Evolutionary conservation across 2,329 filamentous ascomycete species (phyloP), one percentile per base, ranked within the genome.

Genomic region (Rachicladosporium sp.): DNA sequence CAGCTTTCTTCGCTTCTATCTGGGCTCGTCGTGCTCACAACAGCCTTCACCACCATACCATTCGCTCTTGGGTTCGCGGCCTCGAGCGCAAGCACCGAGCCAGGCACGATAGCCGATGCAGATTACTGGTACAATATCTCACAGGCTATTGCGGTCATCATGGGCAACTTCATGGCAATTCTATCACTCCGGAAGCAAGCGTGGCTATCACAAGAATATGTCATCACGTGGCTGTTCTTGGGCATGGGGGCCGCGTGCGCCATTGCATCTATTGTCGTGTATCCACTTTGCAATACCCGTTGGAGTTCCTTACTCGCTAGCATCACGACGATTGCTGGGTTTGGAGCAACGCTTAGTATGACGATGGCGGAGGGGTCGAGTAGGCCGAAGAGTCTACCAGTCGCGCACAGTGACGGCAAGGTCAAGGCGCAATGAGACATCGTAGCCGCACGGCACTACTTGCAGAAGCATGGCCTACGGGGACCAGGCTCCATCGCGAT

Each of bases 41-140:
- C 21, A 15, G 21, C 21, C 32, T 11, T 11, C 13, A 15, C 32
- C 10, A 8, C 21, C 32, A 15, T 34, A 2, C 32, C 32, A 13
- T 34, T 34, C 6, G 32, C 21, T 15, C 13, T 13, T 2, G 32
- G 32, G 10, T 34, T 34, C 11, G 32, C 32, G 12, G 13, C 12
- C 29, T 29, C 15, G 5, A 29, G 9, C 10, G 30, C 10, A n/a
- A 10, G 9, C 21, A 13, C 15, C 19, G 19, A 10, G 30, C 13
- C 6, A 5, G 36, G 36, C 13, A 32, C 12, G 2, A 12, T 10
- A 4, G 8, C 13, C n/a, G 36, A 38, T 13, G 21, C 36, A 1
- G 36, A 38, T 10, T 38, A 31, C 36, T 38, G 36, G 36, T 33
- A 23, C 36, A 38, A 38, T 31, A 38, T 38, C 36, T 38, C 36